Percentiles rank a stretch among this genome's conserved stretches.
Evolutionary conservation across 176 grass and related monocot genomes (phyloP).

Genomic region (Eleusine coracana): DNA sequence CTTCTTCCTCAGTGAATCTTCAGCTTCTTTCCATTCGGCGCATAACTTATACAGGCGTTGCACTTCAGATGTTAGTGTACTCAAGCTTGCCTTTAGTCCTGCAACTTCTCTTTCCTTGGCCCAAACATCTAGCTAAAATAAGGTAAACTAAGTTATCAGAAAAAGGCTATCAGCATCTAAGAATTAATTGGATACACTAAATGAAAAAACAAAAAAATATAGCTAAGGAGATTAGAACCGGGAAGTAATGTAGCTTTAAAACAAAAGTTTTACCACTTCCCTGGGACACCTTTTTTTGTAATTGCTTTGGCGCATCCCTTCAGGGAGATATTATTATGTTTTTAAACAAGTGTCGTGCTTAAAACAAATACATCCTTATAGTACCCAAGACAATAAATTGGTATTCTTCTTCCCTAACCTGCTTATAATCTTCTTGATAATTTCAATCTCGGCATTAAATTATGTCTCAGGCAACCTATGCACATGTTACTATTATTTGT

Average conservation of each 20-base stretch:
- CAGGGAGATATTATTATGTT: background rate
- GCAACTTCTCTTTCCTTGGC: slow-evolving; percentile 97
- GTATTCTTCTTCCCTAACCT: background rate
- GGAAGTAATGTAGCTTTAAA: slow-evolving; percentile 21
- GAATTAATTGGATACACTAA: background rate
- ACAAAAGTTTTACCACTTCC: background rate
- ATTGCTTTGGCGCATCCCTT: background rate
- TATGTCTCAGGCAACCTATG: slow-evolving; percentile 8
- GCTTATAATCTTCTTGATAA: slow-evolving; percentile 17
- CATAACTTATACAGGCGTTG: slow-evolving; percentile 93
- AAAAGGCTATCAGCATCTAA: slow-evolving; percentile 35
- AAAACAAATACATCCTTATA: background rate
- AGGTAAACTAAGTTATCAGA: slow-evolving; percentile 26
- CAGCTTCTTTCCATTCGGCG: slow-evolving; percentile 94
- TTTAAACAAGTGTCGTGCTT: background rate
- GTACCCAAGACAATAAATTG: background rate
- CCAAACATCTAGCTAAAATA: slow-evolving; percentile 86
- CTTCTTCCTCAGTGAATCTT: slow-evolving; percentile 98
- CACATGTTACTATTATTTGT: slow-evolving; percentile 14
- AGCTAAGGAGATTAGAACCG: slow-evolving; percentile 27
- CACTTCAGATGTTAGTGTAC: slow-evolving; percentile 84
- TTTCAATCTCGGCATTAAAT: slow-evolving; percentile 13
- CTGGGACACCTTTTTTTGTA: background rate
- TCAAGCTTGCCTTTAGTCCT: slow-evolving; percentile 90
- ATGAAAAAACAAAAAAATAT: slow-evolving; percentile 14